Evolutionary conservation across 768 basidiomycete genomes (phyloP).

Genomic region (Pilatotrama ljubarskyi): DNA sequence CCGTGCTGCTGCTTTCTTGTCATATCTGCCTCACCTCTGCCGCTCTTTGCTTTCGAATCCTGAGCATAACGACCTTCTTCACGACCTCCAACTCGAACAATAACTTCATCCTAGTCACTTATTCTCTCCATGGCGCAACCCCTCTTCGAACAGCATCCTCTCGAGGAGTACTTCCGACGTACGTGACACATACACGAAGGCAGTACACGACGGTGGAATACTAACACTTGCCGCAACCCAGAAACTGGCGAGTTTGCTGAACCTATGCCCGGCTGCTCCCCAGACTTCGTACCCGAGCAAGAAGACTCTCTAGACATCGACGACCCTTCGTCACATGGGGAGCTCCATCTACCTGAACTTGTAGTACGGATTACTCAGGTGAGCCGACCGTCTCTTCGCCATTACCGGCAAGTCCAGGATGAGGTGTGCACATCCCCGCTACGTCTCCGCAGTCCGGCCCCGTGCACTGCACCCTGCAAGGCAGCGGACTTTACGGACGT

Average conservation of each 20-base stretch:
- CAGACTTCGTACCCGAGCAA: constrained; percentile 39
- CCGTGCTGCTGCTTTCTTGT: constrained; percentile 13
- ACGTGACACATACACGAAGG: constrained; percentile 12
- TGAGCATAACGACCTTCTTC: constrained; percentile 16
- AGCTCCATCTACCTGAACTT: constrained; percentile 14
- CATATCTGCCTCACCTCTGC: constrained; percentile 15
- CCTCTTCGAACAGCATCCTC: constrained; percentile 74
- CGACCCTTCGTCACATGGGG: background rate
- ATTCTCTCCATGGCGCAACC: constrained; percentile 65
- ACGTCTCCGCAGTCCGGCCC: background rate
- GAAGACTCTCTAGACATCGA: constrained; percentile 29
- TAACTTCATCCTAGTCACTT: constrained; percentile 6
- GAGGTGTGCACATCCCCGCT: too few species aligned
- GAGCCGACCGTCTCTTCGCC: constrained; percentile 1
- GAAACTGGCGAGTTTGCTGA: constrained; percentile 61
- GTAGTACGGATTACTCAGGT: constrained; percentile 19
- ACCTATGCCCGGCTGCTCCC: constrained; percentile 56
- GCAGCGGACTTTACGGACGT: background rate
- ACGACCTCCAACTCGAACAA: constrained; percentile 13
- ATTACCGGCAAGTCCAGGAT: background rate
- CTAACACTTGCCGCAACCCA: constrained; percentile 26
- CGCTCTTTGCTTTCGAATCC: constrained; percentile 20
- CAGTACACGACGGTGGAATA: constrained; percentile 2
- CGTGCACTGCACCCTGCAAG: background rate
- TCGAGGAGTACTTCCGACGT: constrained; percentile 74